These are phyloP conservation scores for Oryza coarctata DNA, from an alignment of 176 grass and related monocot genomes.

Conservation along the genomic window DNA sequence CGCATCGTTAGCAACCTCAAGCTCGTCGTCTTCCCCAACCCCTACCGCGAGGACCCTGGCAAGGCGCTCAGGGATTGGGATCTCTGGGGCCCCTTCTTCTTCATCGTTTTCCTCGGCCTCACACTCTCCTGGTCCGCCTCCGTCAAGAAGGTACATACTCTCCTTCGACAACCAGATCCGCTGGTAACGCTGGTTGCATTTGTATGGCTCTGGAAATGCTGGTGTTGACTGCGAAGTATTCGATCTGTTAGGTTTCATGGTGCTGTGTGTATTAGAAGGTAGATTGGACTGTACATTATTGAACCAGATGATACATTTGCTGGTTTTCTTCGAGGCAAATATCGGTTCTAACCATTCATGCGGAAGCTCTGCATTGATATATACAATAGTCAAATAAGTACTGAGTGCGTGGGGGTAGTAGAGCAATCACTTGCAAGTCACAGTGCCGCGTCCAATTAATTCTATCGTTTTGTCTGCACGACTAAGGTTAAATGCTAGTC, in stretches of 20 bases:
- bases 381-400: background rate
- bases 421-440: background rate
- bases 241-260: background rate
- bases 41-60: constrained; percentile 87
- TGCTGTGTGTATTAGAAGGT: background rate
- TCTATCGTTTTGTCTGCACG: background rate
- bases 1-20: constrained; percentile 98
- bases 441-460: background rate
- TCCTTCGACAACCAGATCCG: constrained; percentile 12
- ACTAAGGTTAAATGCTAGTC: background rate
- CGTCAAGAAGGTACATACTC: constrained; percentile 69
- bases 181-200: background rate
- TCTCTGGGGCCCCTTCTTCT: constrained; percentile 97
- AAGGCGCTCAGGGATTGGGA: constrained; percentile 99
- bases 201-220: constrained; percentile 5
- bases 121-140: constrained; percentile 96
- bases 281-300: background rate
- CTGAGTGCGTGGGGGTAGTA: background rate
- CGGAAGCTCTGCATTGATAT: background rate
- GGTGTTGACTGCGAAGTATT: background rate
- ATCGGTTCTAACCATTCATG: background rate
- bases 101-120: constrained; percentile 97
- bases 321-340: background rate
- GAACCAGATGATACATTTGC: background rate
- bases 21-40: constrained; percentile 98